Percentiles rank a stretch among this genome's conserved stretches.
Evolutionary conservation across 371 early-diverging fungal species (phyloP).

Genomic region (Mucor irregularis): DNA sequence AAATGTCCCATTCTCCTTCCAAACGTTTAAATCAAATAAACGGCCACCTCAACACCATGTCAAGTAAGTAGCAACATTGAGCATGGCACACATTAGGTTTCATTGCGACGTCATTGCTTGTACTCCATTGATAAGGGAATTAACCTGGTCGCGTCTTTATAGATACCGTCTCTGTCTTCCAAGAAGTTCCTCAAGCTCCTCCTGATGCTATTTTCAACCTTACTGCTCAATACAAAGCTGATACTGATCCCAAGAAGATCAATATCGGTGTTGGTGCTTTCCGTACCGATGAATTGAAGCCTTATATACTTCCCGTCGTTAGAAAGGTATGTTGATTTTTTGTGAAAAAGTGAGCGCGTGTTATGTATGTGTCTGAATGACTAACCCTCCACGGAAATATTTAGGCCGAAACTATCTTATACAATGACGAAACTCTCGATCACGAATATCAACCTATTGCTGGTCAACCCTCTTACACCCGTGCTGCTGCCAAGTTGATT

Average conservation of each 20-base stretch:
- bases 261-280: conserved; percentile 98
- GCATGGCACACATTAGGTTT: neutral
- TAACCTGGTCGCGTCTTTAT: neutral
- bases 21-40: conserved; percentile 25
- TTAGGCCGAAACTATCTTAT: conserved; percentile 81
- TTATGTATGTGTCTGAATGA: neutral
- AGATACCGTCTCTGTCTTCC: conserved; percentile 56
- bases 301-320: conserved; percentile 94
- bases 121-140: neutral
- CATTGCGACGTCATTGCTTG: no score
- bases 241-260: conserved; percentile 78
- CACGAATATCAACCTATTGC: conserved; percentile 95
- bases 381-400: neutral
- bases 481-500: conserved; percentile 79
- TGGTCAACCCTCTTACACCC: conserved; percentile 76
- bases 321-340: conserved; percentile 61
- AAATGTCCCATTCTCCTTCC: conserved; percentile 20
- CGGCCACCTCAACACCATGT: conserved; percentile 18
- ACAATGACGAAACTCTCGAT: conserved; percentile 70
- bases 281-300: conserved; percentile 88
- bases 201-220: conserved; percentile 92
- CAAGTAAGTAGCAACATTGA: neutral
- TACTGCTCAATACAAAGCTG: conserved; percentile 81
- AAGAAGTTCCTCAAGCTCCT: conserved; percentile 71
- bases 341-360: neutral